A percentile compares a stretch with the other conserved stretches of the same genome.
Conservation (phyloP, 805 yeast genomes). For the Torulaspora quercuum region DNA sequence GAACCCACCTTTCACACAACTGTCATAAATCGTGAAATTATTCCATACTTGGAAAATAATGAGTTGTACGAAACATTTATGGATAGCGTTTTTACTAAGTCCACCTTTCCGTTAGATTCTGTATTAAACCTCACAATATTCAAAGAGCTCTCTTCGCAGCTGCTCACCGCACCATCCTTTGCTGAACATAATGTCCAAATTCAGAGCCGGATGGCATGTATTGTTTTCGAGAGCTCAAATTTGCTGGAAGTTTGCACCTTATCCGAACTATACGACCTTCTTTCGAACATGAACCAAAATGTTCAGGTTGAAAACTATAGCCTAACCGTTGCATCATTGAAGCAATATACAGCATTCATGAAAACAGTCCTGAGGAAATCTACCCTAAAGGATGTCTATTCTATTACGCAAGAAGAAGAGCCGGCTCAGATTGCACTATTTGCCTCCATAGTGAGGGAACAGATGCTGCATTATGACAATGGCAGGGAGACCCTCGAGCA, state of each 20-base stretch:
- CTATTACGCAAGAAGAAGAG: slow-evolving; percentile 23
- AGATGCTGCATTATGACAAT: not conserved
- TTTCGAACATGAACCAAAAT: slow-evolving; percentile 15
- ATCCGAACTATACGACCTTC: slow-evolving; percentile 10
- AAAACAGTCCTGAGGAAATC: slow-evolving; percentile 13
- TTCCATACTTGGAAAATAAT: slow-evolving; percentile 24
- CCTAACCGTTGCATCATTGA: slow-evolving; percentile 15
- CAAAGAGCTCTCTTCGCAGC: slow-evolving; percentile 7
- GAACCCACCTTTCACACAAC: slow-evolving; percentile 7
- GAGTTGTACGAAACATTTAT: slow-evolving; percentile 17
- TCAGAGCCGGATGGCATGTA: slow-evolving; percentile 12
- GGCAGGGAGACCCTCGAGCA: slow-evolving; percentile 1
- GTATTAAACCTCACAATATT: slow-evolving; percentile 20
- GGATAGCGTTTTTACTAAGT: slow-evolving; percentile 14
- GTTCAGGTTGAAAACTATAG: slow-evolving; percentile 7
- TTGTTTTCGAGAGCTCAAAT: slow-evolving; percentile 23
- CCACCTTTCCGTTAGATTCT: slow-evolving; percentile 20
- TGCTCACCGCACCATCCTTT: slow-evolving; percentile 3
- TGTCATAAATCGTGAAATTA: slow-evolving; percentile 19
- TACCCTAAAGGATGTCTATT: slow-evolving; percentile 22
- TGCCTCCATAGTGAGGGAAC: slow-evolving; percentile 15
- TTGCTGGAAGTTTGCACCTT: slow-evolving; percentile 9
- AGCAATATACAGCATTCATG: slow-evolving; percentile 19
- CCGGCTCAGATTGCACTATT: slow-evolving; percentile 28
- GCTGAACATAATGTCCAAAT: not conserved